phyloP scores from a whole-genome alignment of 768 basidiomycete genomes.

The Lentinus brumalis region DNA sequence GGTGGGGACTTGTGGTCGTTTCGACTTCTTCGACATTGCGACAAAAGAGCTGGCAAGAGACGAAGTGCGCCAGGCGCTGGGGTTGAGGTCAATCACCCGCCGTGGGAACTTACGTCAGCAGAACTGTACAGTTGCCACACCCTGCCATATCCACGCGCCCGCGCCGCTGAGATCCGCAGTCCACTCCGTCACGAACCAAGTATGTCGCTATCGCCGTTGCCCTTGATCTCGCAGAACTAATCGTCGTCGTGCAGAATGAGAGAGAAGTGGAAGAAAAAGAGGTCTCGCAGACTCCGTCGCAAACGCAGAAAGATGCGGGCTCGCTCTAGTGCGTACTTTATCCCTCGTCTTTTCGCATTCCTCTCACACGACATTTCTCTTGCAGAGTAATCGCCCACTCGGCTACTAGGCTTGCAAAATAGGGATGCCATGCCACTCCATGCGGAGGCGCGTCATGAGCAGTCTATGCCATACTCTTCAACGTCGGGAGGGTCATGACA shows the following conservation, averaged over 20 bases:
- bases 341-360: not conserved
- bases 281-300: slow-evolving; percentile 88
- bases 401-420: slow-evolving; percentile 30
- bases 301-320: slow-evolving; percentile 97
- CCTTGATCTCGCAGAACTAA: not conserved
- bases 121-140: slow-evolving; percentile 32
- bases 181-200: slow-evolving; percentile 24
- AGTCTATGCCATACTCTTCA: slow-evolving; percentile 16
- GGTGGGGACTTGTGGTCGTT: slow-evolving; percentile 49
- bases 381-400: slow-evolving; percentile 31
- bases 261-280: slow-evolving; percentile 98
- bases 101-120: slow-evolving; percentile 29
- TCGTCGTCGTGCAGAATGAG: slow-evolving; percentile 61
- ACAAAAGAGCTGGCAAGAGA: not conserved
- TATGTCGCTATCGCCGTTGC: not conserved
- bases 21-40: slow-evolving; percentile 41
- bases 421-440: slow-evolving; percentile 24
- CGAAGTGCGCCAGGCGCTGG: not conserved
- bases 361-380: not conserved
- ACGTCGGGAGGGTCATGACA: slow-evolving; percentile 20
- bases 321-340: slow-evolving; percentile 75
- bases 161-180: slow-evolving; percentile 14
- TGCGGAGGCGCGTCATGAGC: slow-evolving; percentile 13
- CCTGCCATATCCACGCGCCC: slow-evolving; percentile 23
- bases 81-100: not conserved